Percentiles rank a stretch among this genome's conserved stretches.
phyloP scores from a whole-genome alignment of 2,329 filamentous ascomycete genomes.

The Fusarium tricinctum region DNA sequence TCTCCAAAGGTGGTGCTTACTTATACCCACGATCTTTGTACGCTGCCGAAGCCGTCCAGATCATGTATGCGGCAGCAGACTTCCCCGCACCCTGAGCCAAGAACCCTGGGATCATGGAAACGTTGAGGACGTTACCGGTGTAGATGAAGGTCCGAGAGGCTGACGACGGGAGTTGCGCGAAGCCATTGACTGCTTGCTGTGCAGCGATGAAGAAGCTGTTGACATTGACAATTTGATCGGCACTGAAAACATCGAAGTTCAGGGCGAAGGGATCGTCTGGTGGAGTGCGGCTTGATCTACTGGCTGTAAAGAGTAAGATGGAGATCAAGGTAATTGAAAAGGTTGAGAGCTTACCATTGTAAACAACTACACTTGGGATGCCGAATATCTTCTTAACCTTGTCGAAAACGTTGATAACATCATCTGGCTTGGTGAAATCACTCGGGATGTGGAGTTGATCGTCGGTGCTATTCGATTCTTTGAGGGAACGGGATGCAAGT shows the following conservation, averaged over 20 bases:
- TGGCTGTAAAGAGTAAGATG: conserved; percentile 7
- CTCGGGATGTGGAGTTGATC: conserved; percentile 53
- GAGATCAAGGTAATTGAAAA: accelerated
- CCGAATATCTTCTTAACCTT: conserved; percentile 38
- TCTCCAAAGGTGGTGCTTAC: conserved; percentile 28
- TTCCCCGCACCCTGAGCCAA: conserved; percentile 59
- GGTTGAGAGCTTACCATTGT: neutral
- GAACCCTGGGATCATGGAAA: conserved; percentile 49
- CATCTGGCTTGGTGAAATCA: conserved; percentile 54
- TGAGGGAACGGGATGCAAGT: conserved; percentile 43
- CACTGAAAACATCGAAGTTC: conserved; percentile 22
- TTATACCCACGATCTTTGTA: conserved; percentile 56
- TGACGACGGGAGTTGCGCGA: conserved; percentile 48
- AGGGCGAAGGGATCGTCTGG: conserved; percentile 30
- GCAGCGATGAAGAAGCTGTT: conserved; percentile 32
- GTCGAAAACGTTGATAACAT: conserved; percentile 30
- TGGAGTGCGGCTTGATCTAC: conserved; percentile 13
- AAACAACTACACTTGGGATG: conserved; percentile 37
- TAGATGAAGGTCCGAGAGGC: conserved; percentile 59
- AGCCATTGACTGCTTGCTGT: conserved; percentile 32
- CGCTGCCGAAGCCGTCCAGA: conserved; percentile 49
- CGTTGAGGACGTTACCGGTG: conserved; percentile 60
- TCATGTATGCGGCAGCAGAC: conserved; percentile 52
- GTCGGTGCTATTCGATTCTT: conserved; percentile 39
- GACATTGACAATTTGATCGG: conserved; percentile 23